Percentiles rank a stretch among this genome's conserved stretches.
phyloP scores from a whole-genome alignment of 371 early-diverging fungal genomes.

The Fennellomyces sp. region DNA sequence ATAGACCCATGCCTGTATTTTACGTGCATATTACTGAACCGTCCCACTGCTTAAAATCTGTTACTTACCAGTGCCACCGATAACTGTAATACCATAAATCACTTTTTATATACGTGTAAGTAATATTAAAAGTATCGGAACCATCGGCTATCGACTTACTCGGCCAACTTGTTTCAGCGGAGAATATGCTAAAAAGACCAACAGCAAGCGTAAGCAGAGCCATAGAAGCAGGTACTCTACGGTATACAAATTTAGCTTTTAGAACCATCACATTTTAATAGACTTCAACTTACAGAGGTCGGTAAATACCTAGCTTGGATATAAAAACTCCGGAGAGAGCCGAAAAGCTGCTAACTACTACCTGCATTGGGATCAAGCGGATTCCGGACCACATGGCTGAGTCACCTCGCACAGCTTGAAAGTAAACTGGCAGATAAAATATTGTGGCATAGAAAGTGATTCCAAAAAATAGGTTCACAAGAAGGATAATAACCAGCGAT shows the following conservation, averaged over 20 bases:
- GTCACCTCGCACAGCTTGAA: conserved; percentile 69
- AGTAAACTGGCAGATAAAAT: conserved; percentile 76
- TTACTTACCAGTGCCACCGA: conserved; percentile 40
- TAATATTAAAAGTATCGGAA: not conserved
- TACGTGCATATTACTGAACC: no score
- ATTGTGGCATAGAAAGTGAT: conserved; percentile 56
- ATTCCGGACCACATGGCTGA: conserved; percentile 58
- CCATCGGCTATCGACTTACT: conserved; percentile 11
- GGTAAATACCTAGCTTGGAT: conserved; percentile 52
- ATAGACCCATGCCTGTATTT: conserved; percentile 26
- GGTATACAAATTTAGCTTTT: not conserved
- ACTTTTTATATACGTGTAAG: conserved; percentile 9
- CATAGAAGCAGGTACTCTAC: conserved; percentile 40
- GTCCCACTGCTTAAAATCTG: no score
- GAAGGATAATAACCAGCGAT: conserved; percentile 44
- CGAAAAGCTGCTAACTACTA: conserved; percentile 37
- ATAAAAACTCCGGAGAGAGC: conserved; percentile 45
- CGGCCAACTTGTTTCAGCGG: conserved; percentile 26
- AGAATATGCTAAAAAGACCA: conserved; percentile 33
- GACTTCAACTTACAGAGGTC: conserved; percentile 39
- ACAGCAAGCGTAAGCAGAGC: conserved; percentile 32
- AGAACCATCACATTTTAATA: not conserved
- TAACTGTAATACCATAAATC: conserved; percentile 43
- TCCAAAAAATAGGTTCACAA: conserved; percentile 58
- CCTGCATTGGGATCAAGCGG: conserved; percentile 54